These are phyloP conservation scores for Daldinia decipiens DNA, from an alignment of 495 filamentous ascomycete genomes.

Conservation along the genomic window DNA sequence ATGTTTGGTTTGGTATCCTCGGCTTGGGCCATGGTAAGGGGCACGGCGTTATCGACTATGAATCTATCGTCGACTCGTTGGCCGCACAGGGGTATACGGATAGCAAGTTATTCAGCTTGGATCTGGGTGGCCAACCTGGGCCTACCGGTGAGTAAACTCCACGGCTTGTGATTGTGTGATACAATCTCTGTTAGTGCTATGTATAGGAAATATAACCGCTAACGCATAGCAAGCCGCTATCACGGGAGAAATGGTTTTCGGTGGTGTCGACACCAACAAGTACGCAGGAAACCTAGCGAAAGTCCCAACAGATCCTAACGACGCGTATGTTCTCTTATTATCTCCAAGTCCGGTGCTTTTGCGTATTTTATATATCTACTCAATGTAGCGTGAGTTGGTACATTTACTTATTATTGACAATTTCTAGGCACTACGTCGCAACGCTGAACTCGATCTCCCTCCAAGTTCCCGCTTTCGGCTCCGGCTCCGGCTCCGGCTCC, in stretches of 20 bases:
- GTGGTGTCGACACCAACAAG: slow-evolving; percentile 80
- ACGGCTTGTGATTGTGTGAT: neutral
- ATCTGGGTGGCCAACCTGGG: slow-evolving; percentile 59
- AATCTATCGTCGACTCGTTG: slow-evolving; percentile 74
- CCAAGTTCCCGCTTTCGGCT: slow-evolving; percentile 22
- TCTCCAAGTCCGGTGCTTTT: neutral
- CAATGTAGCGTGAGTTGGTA: slow-evolving; percentile 41
- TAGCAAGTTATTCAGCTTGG: slow-evolving; percentile 77
- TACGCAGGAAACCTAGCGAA: slow-evolving; percentile 68
- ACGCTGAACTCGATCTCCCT: slow-evolving; percentile 69
- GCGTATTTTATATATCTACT: no score
- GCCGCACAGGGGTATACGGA: slow-evolving; percentile 69
- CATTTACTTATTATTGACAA: slow-evolving; percentile 57
- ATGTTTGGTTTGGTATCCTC: slow-evolving; percentile 72
- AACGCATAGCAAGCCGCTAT: slow-evolving; percentile 46
- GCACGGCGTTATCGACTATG: slow-evolving; percentile 62
- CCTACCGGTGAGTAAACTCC: slow-evolving; percentile 39
- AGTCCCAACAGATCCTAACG: slow-evolving; percentile 52
- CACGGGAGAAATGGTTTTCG: slow-evolving; percentile 80
- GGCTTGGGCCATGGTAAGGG: slow-evolving; percentile 70
- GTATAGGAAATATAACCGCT: slow-evolving; percentile 7
- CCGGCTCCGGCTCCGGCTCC: slow-evolving; percentile 6
- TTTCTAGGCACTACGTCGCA: slow-evolving; percentile 57
- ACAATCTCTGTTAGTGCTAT: neutral
- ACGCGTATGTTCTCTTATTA: slow-evolving; percentile 37